Conservation (phyloP, 2,329 filamentous ascomycete species). For the Chaetomiaceae sp. region DNA sequence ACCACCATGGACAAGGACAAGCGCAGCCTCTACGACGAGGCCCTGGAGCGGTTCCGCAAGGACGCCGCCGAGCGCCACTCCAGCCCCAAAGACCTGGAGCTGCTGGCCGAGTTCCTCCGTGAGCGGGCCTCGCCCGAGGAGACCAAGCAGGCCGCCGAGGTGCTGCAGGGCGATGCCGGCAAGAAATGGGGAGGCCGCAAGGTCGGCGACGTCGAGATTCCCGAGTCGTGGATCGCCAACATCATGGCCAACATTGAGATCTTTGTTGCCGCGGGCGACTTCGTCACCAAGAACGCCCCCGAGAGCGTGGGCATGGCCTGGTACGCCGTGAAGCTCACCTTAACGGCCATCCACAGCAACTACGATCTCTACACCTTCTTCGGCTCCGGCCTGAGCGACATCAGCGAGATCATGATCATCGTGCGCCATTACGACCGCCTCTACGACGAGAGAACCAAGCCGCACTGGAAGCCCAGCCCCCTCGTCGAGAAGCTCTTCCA, state of each 20-base stretch:
- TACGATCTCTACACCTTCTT: constrained; percentile 27
- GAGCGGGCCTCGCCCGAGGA: constrained; percentile 19
- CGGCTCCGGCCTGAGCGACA: constrained; percentile 22
- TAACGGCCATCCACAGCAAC: constrained; percentile 25
- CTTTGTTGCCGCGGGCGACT: constrained; percentile 23
- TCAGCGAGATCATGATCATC: constrained; percentile 27
- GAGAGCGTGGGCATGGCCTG: constrained; percentile 25
- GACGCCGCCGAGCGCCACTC: constrained; percentile 7
- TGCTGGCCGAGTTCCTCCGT: constrained; percentile 20
- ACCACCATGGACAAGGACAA: not conserved
- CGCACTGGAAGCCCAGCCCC: constrained; percentile 20
- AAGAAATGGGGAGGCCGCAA: constrained; percentile 23
- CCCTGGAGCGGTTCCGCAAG: constrained; percentile 19
- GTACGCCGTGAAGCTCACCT: constrained; percentile 24
- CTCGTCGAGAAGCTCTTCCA: constrained; percentile 26
- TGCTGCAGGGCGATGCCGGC: constrained; percentile 15
- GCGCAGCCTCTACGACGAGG: constrained; percentile 21
- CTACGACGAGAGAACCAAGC: constrained; percentile 21
- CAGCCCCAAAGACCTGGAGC: constrained; percentile 14
- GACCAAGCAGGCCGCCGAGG: constrained; percentile 19
- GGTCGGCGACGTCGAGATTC: constrained; percentile 22
- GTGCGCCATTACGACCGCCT: constrained; percentile 24
- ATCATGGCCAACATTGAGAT: constrained; percentile 25
- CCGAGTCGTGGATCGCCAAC: constrained; percentile 21
- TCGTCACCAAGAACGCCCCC: constrained; percentile 19